Base-by-base conservation (phyloP, 805 yeast species). In the Candida peoriensis region DNA sequence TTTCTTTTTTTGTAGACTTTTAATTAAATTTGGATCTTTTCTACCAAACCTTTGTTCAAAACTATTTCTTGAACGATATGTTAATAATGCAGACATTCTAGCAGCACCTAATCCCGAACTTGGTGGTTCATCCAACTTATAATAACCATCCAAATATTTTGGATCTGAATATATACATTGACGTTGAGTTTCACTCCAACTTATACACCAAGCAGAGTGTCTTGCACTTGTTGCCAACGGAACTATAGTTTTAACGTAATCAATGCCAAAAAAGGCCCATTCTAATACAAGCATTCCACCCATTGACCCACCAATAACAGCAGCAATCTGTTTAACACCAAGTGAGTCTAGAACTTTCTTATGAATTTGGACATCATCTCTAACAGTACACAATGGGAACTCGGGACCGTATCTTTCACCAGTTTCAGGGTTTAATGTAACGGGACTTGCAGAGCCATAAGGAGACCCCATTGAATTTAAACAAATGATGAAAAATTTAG, bases 101-200 rank as follows among this genome's bases (percentile, higher is more conserved):
- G 98, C 98, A 6, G 98, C 98, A 18, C 95, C 83, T 16, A 93
- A 63, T 0, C 98, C 98, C 8, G 79, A 71, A 17, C 66, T 66
- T 4, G 98, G 98, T 5, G 88, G 94, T 37, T 81, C 86, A n/a
- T 73, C 72, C 21, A 73, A 64, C 10, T 77, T 63, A 55, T 86
- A 90, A 60, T 85, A 88, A 2, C 98, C 98, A 52, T 89, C 96
- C 37, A 74, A 70, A 57, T 88, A 93, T 54, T 83, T 82, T 8
- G 97, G 97, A 57, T 93, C 98, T 10, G 95, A 81, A 60, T 89
- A 93, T 20, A 93, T 87, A 43, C 95, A 79, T 57, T 93, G 98
- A 49, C 98, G 74, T 61, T 93, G 98, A 2, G 98, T 95, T 55
- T 93, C 98, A 36, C 95, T 90, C 98, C 98, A 93, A 4, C 96